Evolutionary conservation across 345 rosid genomes (phyloP).

Genomic region (Eucalyptus pauciflora): DNA sequence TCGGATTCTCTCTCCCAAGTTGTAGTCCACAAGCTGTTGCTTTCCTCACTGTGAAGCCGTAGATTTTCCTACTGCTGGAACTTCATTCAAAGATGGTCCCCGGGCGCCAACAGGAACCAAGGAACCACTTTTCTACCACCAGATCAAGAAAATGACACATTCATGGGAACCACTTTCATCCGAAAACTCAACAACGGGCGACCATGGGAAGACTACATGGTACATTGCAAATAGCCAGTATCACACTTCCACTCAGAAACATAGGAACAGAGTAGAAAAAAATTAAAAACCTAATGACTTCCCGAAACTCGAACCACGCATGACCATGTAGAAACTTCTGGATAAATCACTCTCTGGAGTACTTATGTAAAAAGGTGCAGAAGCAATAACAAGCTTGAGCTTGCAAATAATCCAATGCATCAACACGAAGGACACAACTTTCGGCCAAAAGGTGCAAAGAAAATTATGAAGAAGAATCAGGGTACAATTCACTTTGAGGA

Average conservation of each 20-base stretch:
- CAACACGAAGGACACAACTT: neutral
- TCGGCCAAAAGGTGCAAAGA: neutral
- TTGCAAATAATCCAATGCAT: neutral
- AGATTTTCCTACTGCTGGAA: neutral
- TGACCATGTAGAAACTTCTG: neutral
- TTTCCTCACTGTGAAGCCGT: neutral
- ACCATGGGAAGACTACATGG: neutral
- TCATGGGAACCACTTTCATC: neutral
- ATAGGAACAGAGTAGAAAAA: neutral
- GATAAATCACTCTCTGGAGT: neutral
- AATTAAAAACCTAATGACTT: neutral
- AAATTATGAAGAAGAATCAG: neutral
- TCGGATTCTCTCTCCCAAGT: neutral
- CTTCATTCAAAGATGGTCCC: neutral
- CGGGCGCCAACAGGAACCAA: neutral
- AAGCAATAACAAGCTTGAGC: neutral
- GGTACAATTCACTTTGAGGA: neutral
- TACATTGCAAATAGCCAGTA: neutral
- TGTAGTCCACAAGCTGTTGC: neutral
- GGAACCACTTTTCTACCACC: neutral
- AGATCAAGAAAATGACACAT: neutral
- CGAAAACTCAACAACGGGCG: neutral
- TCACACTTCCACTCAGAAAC: neutral
- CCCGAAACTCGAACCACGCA: neutral
- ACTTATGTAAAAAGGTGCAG: neutral